Percentiles rank a stretch among this genome's conserved stretches.
Conservation (phyloP, 2,329 filamentous ascomycete species). For the Rachicladosporium sp. region DNA sequence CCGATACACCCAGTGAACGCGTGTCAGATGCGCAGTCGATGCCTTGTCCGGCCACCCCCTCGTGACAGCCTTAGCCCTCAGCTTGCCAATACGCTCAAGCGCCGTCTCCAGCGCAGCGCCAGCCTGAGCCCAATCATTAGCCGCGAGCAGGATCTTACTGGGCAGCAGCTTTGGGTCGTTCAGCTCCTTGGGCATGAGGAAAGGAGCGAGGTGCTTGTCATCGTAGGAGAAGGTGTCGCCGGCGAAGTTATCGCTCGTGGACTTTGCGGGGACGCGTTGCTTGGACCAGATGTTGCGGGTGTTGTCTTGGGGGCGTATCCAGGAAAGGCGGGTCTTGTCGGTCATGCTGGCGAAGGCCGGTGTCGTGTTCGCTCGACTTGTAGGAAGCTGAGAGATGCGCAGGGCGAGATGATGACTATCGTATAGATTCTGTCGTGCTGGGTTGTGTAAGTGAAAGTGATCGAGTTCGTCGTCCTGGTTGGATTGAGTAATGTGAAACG, state of each 20-base stretch:
- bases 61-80: slow-evolving; percentile 22
- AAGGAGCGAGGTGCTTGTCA: slow-evolving; percentile 25
- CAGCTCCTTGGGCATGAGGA: slow-evolving; percentile 28
- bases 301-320: slow-evolving; percentile 1
- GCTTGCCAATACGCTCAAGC: slow-evolving; percentile 22
- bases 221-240: slow-evolving; percentile 24
- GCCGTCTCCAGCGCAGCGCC: slow-evolving; percentile 35
- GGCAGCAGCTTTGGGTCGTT: slow-evolving; percentile 21
- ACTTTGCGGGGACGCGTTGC: slow-evolving; percentile 7
- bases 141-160: slow-evolving; percentile 18
- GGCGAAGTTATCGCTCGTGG: slow-evolving; percentile 14
- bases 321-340: too few relatives aligned
- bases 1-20: slow-evolving; percentile 2
- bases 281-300: slow-evolving; percentile 13
- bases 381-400: too few relatives aligned
- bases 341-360: slow-evolving; percentile 12
- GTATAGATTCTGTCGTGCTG: too few relatives aligned
- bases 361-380: slow-evolving; percentile 9
- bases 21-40: slow-evolving; percentile 3
- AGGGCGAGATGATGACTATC: too few relatives aligned
- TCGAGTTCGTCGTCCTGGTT: too few relatives aligned
- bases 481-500: too few relatives aligned
- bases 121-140: slow-evolving; percentile 29
- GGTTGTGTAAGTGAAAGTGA: too few relatives aligned
- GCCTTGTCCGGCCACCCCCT: slow-evolving; percentile 20